These are phyloP conservation scores for Rhizophora mangle DNA, from an alignment of 345 rosid species.

Conservation along the genomic window DNA sequence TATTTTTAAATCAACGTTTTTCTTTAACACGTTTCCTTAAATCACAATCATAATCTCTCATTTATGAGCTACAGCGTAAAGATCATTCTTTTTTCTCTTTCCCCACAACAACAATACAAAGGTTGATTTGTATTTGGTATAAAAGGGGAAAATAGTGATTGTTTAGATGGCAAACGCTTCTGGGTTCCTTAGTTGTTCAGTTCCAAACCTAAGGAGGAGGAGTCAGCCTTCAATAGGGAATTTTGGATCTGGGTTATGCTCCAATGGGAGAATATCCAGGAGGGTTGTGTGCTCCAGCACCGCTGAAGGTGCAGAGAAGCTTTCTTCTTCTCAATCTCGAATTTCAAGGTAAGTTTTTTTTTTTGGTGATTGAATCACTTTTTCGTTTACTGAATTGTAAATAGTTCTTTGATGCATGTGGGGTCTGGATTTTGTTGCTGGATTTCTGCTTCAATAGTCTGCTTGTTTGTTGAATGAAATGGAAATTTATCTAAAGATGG, in stretches of 20 bases:
- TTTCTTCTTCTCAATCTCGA: conserved; percentile 50
- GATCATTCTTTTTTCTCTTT: conserved; percentile 24
- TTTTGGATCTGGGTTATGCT: conserved; percentile 66
- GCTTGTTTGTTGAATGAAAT: conserved; percentile 11
- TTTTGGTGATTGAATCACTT: conserved; percentile 8
- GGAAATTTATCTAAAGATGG: background rate
- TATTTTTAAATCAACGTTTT: background rate
- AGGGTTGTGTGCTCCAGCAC: conserved; percentile 60
- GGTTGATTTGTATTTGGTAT: background rate
- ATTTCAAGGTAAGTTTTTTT: conserved; percentile 43
- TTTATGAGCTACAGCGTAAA: conserved; percentile 8
- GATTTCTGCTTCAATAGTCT: conserved; percentile 1
- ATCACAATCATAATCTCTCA: conserved; percentile 12
- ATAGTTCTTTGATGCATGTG: conserved; percentile 14
- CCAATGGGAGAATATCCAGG: conserved; percentile 32
- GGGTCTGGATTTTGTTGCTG: conserved; percentile 4
- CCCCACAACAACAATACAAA: background rate
- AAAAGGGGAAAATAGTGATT: background rate
- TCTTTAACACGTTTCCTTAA: background rate
- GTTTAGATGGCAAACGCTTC: conserved; percentile 73
- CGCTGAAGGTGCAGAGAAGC: conserved; percentile 45
- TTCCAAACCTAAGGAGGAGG: conserved; percentile 46
- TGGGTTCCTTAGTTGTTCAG: conserved; percentile 62
- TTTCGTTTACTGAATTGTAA: background rate
- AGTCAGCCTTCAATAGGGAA: conserved; percentile 42